phyloP scores from a whole-genome alignment of 768 basidiomycete genomes.

The Gymnopilus junonius region DNA sequence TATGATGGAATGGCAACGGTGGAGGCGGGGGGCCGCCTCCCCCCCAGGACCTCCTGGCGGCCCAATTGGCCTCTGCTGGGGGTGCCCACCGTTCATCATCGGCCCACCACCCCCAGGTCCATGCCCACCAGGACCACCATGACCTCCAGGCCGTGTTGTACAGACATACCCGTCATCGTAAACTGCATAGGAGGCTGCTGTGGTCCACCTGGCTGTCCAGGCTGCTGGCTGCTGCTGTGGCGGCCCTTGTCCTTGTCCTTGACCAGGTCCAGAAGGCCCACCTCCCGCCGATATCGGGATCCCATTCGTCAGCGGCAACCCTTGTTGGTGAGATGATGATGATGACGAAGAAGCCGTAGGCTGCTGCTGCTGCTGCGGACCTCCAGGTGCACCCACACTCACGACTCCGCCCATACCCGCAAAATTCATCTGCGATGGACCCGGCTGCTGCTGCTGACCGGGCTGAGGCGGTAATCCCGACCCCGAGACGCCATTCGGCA shows the following conservation, averaged over 20 bases:
- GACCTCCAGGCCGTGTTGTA: slow-evolving; percentile 2
- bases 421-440: slow-evolving; percentile 19
- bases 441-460: slow-evolving; percentile 25
- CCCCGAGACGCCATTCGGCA: slow-evolving; percentile 31
- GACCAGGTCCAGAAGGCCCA: slow-evolving; percentile 1
- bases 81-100: slow-evolving; percentile 8
- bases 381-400: neutral
- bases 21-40: slow-evolving; percentile 25
- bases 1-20: slow-evolving; percentile 55
- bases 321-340: neutral
- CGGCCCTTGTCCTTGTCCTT: neutral
- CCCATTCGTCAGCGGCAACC: slow-evolving; percentile 44
- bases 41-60: slow-evolving; percentile 42
- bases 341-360: neutral
- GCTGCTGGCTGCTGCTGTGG: no score
- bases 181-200: slow-evolving; percentile 26
- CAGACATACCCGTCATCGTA: slow-evolving; percentile 11
- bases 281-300: slow-evolving; percentile 30
- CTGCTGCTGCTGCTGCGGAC: neutral
- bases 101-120: neutral
- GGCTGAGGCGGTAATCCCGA: slow-evolving; percentile 24
- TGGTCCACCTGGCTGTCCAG: slow-evolving; percentile 12
- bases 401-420: slow-evolving; percentile 30
- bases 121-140: slow-evolving; percentile 2
- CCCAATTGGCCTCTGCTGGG: slow-evolving; percentile 24